Base-by-base conservation (phyloP, 495 filamentous ascomycete genomes). In the Trichocladium antarcticum region DNA sequence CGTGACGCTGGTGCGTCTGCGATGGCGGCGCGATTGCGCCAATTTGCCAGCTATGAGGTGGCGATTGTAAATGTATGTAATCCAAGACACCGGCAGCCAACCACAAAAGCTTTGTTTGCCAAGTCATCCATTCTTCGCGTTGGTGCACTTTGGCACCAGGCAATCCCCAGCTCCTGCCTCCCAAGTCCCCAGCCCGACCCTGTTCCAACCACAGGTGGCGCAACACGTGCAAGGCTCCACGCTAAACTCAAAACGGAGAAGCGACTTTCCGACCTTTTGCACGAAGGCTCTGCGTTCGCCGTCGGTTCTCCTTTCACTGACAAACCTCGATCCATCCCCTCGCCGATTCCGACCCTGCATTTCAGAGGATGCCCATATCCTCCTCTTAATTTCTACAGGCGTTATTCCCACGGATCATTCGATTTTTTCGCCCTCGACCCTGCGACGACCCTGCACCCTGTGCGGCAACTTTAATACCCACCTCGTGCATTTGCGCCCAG, bases 221-320 rank as follows among this genome's bases (percentile, higher is more conserved):
- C 47, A 50, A 57, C 60, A 65, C 62, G 58, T 57, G 58, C 60
- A 39, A 47, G 7, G 4, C 1, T 1, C n/a, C n/a, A 10, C 42
- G 9, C 49, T 55, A 50, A 51, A 27, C 53, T 50, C 0, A 17
- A 49, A 49, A 6, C 0, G 14, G 57, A 0, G 22, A 61, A 63
- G 62, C 47, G 16, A 6, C 9, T 37, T 22, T 22, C 41, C 24
- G 41, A 41, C 58, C 47, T 55, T 58, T 57, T 51, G 49, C 57
- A 58, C 51, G 57, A 66, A 66, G 61, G 61, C 62, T 66, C 63
- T 67, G 55, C 55, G 55, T 51, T n/a, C 47, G 54, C 46, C 48
- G 49, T 47, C 50, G 36, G 38, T 56, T 47, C 53, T 57, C 52
- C 42, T 56, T 52, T 48, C 39, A 39, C 40, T 48, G 42, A 27